Base-by-base conservation (phyloP, 106 monocot genomes). In the Allium sativum region DNA sequence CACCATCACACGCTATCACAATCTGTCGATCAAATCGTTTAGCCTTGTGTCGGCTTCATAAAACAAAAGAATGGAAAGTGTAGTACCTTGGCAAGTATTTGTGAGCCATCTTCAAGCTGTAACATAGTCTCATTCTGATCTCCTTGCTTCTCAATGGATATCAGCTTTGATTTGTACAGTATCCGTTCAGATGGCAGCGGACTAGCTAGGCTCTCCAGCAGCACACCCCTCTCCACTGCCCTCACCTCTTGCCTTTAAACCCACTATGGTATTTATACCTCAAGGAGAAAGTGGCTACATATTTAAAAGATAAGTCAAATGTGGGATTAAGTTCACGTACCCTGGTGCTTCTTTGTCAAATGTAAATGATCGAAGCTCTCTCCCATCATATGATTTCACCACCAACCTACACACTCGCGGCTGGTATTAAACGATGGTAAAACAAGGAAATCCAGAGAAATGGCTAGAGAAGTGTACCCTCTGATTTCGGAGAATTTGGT, bases 1-100 rank as follows among this genome's bases (percentile, higher is more conserved):
- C 63, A 20, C 96, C 96, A 74, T 98, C 96, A 55, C 91, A 91
- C 2, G 87, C 96, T 73, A 96, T 87, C 51, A 98, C 76, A 63
- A 86, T 76, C 94, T 94, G 71, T 61, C 45, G 31, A 61, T 55
- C 55, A 68, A 65, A 15, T 50, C 8, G 8, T 5, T 3, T 50
- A 50, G 48, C 48, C 48, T 50, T 50, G 8, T 50, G 15, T 12
- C 48, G 8, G 8, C 18, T 56, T 56, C 55, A 40, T 40, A 13
- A 13, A 40, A 6, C 44, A 16, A 21, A 8, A 68, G 6, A 18
- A 50, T 12, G 9, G 3, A 12, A 12, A 14, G 20, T 8, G 16
- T 61, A 7, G 53, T 65, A 91, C 96, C 84, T 91, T 84, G n/a
- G 87, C 81, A 22, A 64, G 68, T 59, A 91, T 57, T 18, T 48